Conservation (phyloP, 176 grass and related monocot genomes). For the Lolium perenne region DNA sequence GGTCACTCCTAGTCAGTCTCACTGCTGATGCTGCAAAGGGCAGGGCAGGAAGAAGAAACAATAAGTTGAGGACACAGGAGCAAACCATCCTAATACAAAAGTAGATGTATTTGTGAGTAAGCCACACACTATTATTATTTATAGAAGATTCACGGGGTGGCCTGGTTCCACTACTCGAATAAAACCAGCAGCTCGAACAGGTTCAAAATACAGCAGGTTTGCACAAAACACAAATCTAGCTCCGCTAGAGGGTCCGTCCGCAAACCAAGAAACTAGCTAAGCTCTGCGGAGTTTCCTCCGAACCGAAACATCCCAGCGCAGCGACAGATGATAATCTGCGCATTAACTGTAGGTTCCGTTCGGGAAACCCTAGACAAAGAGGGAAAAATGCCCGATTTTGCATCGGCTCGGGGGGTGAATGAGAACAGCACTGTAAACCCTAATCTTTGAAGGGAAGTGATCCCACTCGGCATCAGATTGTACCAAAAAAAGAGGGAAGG, state of each 20-base stretch:
- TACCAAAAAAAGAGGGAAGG: background rate
- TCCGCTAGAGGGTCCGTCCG: too few relatives aligned
- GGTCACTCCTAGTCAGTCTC: background rate
- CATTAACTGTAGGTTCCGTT: background rate
- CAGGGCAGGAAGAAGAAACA: background rate
- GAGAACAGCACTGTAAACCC: background rate
- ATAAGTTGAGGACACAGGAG: background rate
- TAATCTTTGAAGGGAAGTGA: background rate
- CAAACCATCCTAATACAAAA: constrained; percentile 3
- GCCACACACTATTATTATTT: background rate
- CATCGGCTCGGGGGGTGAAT: background rate
- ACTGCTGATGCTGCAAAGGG: background rate
- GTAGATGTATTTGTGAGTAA: background rate
- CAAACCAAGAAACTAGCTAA: too few relatives aligned
- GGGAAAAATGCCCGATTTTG: background rate
- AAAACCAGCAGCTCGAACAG: too few relatives aligned
- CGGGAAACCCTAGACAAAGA: background rate
- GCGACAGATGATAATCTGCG: background rate
- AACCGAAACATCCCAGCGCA: too few relatives aligned
- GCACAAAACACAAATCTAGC: too few relatives aligned
- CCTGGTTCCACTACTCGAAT: too few relatives aligned
- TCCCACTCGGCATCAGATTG: constrained; percentile 2
- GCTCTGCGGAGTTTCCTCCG: too few relatives aligned
- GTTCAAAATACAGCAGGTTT: too few relatives aligned
- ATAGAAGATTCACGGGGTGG: too few relatives aligned